Evolutionary conservation across 2,329 filamentous ascomycete genomes (phyloP).

Genomic region (Triangularia setosa): DNA sequence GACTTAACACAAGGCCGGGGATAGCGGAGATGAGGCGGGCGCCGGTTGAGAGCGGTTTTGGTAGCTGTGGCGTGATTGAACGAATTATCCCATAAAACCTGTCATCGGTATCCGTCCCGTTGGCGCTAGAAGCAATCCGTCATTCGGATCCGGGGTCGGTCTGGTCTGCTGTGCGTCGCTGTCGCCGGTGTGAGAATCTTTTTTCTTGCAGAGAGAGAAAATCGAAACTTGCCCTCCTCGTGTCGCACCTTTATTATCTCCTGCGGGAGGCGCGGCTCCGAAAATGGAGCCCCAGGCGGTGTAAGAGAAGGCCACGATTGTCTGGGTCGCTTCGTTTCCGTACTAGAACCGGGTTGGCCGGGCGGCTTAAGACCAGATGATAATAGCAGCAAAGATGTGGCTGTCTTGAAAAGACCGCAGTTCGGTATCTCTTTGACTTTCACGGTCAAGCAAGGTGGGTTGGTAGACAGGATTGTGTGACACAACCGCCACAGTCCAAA

Average conservation of each 20-base stretch:
- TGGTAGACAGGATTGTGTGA: neutral
- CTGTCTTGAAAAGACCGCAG: neutral
- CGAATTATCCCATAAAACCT: neutral
- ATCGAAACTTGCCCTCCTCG: neutral
- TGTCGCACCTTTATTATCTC: neutral
- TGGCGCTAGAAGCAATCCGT: neutral
- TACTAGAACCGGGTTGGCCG: neutral
- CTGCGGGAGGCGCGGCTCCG: constrained; percentile 15
- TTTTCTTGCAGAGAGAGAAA: neutral
- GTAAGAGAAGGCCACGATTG: neutral
- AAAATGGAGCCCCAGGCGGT: constrained; percentile 21
- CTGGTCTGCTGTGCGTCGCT: neutral
- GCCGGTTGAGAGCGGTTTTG: neutral
- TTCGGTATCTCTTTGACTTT: neutral
- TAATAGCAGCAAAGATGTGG: neutral
- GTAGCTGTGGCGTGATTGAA: neutral
- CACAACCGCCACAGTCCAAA: neutral
- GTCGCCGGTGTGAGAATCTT: neutral
- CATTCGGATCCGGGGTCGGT: neutral
- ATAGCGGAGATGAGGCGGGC: neutral
- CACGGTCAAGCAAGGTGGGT: neutral
- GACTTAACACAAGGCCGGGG: neutral
- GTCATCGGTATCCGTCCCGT: neutral
- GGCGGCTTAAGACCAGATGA: neutral
- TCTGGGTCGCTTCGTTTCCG: constrained; percentile 1